Evolutionary conservation across 2,329 filamentous ascomycete genomes (phyloP).

Genomic region (Mycogone perniciosa): DNA sequence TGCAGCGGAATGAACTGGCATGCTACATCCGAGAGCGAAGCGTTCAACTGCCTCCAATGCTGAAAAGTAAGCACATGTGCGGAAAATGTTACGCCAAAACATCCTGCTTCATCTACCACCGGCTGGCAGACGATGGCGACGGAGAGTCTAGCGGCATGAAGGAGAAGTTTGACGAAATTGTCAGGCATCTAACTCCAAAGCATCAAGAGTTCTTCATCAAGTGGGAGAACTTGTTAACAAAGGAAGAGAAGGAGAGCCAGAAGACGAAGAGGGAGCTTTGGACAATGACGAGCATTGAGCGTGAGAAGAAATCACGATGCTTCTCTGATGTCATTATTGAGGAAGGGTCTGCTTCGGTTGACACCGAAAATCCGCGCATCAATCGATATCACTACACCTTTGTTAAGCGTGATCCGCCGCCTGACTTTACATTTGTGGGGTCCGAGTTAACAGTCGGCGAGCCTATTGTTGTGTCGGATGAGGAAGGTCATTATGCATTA

Average conservation of each 20-base stretch:
- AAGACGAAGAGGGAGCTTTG: conserved; percentile 85
- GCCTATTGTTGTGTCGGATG: conserved; percentile 93
- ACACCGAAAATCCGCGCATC: conserved; percentile 69
- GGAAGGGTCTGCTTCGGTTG: conserved; percentile 65
- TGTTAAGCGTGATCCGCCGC: conserved; percentile 55
- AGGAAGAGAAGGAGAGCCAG: conserved; percentile 86
- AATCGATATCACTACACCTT: conserved; percentile 88
- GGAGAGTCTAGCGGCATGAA: conserved; percentile 76
- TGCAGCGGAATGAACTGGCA: conserved; percentile 86
- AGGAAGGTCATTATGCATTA: conserved; percentile 88
- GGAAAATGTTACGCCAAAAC: conserved; percentile 85
- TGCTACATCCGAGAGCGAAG: conserved; percentile 77
- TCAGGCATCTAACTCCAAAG: conserved; percentile 65
- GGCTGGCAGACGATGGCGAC: conserved; percentile 76
- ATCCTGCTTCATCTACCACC: conserved; percentile 89
- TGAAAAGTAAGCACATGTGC: conserved; percentile 75
- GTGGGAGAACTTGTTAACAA: conserved; percentile 89
- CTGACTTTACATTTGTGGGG: conserved; percentile 78
- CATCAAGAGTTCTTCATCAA: conserved; percentile 85
- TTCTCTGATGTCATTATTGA: conserved; percentile 84
- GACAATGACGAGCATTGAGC: conserved; percentile 88
- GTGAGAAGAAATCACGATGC: conserved; percentile 82
- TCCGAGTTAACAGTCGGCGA: conserved; percentile 84
- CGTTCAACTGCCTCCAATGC: conserved; percentile 75
- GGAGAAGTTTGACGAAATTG: conserved; percentile 73